A percentile compares a stretch with the other conserved stretches of the same genome.
These are phyloP conservation scores for Alloteropsis semialata DNA, from an alignment of 176 grass and related monocot genomes.

Conservation along the genomic window DNA sequence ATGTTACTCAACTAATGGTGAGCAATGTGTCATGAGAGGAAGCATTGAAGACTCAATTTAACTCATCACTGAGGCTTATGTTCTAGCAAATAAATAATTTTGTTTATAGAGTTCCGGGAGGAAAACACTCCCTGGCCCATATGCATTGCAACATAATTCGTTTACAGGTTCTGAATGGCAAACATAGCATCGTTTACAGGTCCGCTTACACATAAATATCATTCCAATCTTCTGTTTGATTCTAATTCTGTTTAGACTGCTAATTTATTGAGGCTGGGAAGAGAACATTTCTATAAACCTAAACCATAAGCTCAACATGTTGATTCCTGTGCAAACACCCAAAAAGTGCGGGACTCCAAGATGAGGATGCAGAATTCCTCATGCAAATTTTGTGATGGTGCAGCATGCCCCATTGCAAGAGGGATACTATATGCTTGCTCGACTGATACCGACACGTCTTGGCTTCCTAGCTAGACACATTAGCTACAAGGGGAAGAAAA, in stretches of 20 bases:
- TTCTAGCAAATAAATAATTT: not conserved
- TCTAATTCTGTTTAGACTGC: not conserved
- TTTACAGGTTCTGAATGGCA: no score
- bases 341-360: constrained; percentile 24
- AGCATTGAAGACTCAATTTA: not conserved
- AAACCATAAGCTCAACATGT: not conserved
- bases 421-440: not conserved
- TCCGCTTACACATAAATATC: no score
- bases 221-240: not conserved
- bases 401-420: not conserved
- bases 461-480: constrained; percentile 13
- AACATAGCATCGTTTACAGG: no score
- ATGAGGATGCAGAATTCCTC: constrained; percentile 19
- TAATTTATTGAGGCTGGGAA: not conserved
- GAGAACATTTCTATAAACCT: not conserved
- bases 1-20: not conserved
- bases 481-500: not conserved
- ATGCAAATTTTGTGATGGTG: constrained; percentile 41
- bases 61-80: not conserved
- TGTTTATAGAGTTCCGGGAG: no score
- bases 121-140: no score
- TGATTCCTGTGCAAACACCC: constrained; percentile 13
- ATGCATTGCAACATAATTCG: no score
- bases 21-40: not conserved
- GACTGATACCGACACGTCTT: not conserved